phyloP scores from a whole-genome alignment of 2,329 filamentous ascomycete species.

The Beauveria sp. region DNA sequence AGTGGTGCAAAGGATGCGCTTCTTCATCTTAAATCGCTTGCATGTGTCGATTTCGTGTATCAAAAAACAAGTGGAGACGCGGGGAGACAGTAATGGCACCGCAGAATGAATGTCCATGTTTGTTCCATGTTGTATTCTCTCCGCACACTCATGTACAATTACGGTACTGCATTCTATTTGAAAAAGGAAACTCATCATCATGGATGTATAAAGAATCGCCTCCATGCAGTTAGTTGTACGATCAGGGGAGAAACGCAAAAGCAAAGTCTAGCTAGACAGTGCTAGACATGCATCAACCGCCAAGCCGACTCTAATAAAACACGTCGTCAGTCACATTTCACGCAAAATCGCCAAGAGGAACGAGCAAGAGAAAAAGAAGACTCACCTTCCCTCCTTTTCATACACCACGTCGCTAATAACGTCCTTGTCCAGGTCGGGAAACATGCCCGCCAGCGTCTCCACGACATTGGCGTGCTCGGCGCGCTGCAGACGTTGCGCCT shows the following conservation, averaged over 20 bases:
- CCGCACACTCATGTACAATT: too few species aligned
- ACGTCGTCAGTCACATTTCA: not conserved
- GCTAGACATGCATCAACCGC: slow-evolving; percentile 83
- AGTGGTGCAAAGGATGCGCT: too few species aligned
- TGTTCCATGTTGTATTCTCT: too few species aligned
- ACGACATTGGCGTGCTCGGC: slow-evolving; percentile 87
- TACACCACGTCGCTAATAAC: slow-evolving; percentile 95
- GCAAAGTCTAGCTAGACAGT: slow-evolving; percentile 38
- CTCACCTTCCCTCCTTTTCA: slow-evolving; percentile 87
- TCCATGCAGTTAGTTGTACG: too few species aligned
- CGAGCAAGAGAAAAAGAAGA: slow-evolving; percentile 17
- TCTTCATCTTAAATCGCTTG: too few species aligned
- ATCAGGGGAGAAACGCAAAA: not conserved
- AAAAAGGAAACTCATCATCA: not conserved
- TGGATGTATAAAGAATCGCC: not conserved
- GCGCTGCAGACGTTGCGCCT: slow-evolving; percentile 73
- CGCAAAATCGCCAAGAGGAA: not conserved
- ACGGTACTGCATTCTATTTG: too few species aligned
- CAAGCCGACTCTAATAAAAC: slow-evolving; percentile 57
- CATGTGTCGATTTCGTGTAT: too few species aligned
- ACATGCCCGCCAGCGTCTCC: slow-evolving; percentile 92
- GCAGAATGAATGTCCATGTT: too few species aligned
- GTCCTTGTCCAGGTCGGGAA: slow-evolving; percentile 87
- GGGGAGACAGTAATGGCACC: too few species aligned
- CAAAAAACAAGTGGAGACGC: too few species aligned